Evolutionary conservation across 371 early-diverging fungal species (phyloP).

Genomic region (Mucor circinelloides): DNA sequence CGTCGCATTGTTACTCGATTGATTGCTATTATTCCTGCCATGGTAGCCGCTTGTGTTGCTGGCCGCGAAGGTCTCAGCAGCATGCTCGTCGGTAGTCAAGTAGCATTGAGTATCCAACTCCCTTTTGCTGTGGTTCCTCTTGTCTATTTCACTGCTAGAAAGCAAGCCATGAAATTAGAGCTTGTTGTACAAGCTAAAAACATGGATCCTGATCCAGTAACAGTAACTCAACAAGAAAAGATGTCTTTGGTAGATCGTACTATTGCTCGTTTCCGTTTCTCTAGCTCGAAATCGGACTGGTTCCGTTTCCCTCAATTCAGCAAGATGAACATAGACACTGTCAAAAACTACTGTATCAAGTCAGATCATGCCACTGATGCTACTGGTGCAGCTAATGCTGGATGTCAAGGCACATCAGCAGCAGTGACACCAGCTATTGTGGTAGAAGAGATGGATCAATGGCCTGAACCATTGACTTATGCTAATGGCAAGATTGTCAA

Average conservation of each 20-base stretch:
- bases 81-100: constrained; percentile 76
- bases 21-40: constrained; percentile 77
- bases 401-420: neutral
- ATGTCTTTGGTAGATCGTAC: constrained; percentile 23
- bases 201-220: neutral
- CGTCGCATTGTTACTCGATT: constrained; percentile 72
- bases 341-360: constrained; percentile 18
- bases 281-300: constrained; percentile 19
- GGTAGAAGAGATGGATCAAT: constrained; percentile 1
- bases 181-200: constrained; percentile 27
- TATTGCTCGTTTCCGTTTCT: constrained; percentile 18
- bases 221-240: constrained; percentile 6
- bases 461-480: constrained; percentile 36
- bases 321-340: constrained; percentile 11
- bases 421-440: neutral
- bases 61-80: constrained; percentile 69
- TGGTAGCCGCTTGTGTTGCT: constrained; percentile 66
- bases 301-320: constrained; percentile 23
- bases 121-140: constrained; percentile 84
- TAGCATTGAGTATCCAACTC: constrained; percentile 76
- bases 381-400: neutral
- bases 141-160: constrained; percentile 67
- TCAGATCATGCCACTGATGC: neutral
- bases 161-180: constrained; percentile 53
- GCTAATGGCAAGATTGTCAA: constrained; percentile 38